Conservation (phyloP, 2,329 filamentous ascomycete species). For the Aspergillus pseudonomiae region DNA sequence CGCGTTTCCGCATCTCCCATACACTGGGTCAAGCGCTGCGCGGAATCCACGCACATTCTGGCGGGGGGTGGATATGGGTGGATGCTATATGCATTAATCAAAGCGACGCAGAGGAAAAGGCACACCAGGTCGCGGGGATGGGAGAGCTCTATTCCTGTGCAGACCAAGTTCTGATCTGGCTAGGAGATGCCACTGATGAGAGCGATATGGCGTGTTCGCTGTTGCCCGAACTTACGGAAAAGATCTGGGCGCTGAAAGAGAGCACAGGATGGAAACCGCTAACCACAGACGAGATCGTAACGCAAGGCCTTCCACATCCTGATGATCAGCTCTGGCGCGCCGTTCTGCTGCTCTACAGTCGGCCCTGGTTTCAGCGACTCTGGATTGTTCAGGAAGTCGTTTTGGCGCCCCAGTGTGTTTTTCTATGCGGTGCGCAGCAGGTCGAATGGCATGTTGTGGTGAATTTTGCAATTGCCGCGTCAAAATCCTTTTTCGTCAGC, state of each 20-base stretch:
- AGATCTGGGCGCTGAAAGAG: neutral
- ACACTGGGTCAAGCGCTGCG: neutral
- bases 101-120: neutral
- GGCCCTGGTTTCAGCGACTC: neutral
- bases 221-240: neutral
- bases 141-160: neutral
- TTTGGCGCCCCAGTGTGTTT: neutral
- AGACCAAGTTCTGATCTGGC: neutral
- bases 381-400: slow-evolving; percentile 3
- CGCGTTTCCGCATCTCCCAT: neutral
- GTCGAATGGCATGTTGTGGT: neutral
- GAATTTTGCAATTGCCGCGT: neutral
- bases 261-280: neutral
- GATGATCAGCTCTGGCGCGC: neutral
- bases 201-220: neutral
- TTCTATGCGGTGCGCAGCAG: neutral
- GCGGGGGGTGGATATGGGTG: neutral
- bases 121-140: neutral
- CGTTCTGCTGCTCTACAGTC: neutral
- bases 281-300: neutral
- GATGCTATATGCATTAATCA: neutral
- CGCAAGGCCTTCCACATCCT: neutral
- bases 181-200: neutral
- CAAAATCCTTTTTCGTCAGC: neutral
- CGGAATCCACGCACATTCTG: neutral